Conservation (phyloP, 148 eudicot genomes). For the Diospyros lotus region DNA sequence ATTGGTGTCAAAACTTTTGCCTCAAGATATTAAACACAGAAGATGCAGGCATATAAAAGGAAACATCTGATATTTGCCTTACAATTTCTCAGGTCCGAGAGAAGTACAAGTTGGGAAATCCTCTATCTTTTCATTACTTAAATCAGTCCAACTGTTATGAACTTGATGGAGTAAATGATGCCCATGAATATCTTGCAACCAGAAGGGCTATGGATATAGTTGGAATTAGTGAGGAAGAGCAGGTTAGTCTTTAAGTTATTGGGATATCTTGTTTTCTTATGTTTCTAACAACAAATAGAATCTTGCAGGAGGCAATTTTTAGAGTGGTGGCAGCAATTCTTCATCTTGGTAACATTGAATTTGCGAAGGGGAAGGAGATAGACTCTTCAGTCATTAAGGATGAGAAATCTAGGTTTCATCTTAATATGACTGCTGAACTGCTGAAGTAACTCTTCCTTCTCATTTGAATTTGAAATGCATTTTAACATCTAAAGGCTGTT, state of each 20-base stretch:
- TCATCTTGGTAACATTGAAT: constrained; percentile 93
- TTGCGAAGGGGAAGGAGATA: constrained; percentile 81
- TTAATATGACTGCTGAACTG: constrained; percentile 73
- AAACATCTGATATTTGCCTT: constrained; percentile 10
- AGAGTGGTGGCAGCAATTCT: constrained; percentile 90
- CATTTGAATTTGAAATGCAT: not conserved
- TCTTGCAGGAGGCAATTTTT: constrained; percentile 89
- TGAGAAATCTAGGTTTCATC: constrained; percentile 86
- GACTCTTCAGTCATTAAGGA: constrained; percentile 91
- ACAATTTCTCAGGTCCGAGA: constrained; percentile 61
- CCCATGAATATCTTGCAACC: constrained; percentile 87
- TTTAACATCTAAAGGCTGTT: not conserved
- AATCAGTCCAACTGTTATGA: constrained; percentile 82
- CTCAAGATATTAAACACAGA: not conserved
- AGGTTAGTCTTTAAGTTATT: constrained; percentile 40
- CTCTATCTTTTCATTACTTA: constrained; percentile 73
- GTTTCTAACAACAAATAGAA: constrained; percentile 10
- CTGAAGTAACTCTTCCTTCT: constrained; percentile 51
- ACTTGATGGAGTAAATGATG: constrained; percentile 76
- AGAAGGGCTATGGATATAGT: constrained; percentile 98
- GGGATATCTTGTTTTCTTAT: not conserved
- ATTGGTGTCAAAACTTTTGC: not conserved
- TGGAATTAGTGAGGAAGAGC: constrained; percentile 88
- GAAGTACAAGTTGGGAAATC: constrained; percentile 73
- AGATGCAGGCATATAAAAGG: not conserved